A percentile compares a stretch with the other conserved stretches of the same genome.
phyloP scores from a whole-genome alignment of 2,329 filamentous ascomycete species.

The Aureobasidium zeae region DNA sequence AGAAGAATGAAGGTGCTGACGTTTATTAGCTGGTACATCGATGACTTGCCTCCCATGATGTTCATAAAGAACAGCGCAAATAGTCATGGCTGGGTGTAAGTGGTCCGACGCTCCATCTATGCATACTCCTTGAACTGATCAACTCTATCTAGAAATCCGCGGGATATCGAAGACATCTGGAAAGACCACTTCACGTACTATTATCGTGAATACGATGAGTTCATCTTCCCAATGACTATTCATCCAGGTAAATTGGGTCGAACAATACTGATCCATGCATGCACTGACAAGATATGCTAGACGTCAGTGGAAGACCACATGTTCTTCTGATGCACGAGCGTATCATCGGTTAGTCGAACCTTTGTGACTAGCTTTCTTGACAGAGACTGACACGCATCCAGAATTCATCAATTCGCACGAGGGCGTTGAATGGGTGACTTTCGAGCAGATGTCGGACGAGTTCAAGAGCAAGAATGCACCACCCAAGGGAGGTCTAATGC shows the following conservation, averaged over 20 bases:
- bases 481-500: slow-evolving; percentile 51
- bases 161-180: slow-evolving; percentile 54
- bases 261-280: too few relatives aligned
- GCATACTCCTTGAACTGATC: neutral
- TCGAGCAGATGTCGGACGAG: slow-evolving; percentile 62
- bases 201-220: slow-evolving; percentile 67
- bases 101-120: neutral
- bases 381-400: slow-evolving; percentile 40
- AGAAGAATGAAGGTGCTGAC: neutral
- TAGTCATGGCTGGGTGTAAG: slow-evolving; percentile 51
- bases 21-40: slow-evolving; percentile 17
- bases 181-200: slow-evolving; percentile 63
- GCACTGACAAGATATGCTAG: too few relatives aligned
- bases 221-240: slow-evolving; percentile 68
- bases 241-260: slow-evolving; percentile 48
- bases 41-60: slow-evolving; percentile 58
- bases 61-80: slow-evolving; percentile 60
- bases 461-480: slow-evolving; percentile 58
- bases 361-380: slow-evolving; percentile 8
- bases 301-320: slow-evolving; percentile 62
- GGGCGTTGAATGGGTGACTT: slow-evolving; percentile 58
- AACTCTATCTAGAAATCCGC: slow-evolving; percentile 32
- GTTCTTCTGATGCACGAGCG: slow-evolving; percentile 65
- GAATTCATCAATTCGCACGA: slow-evolving; percentile 58
- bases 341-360: slow-evolving; percentile 28